phyloP scores from a whole-genome alignment of 2,329 filamentous ascomycete species.

The Alternaria sp. region DNA sequence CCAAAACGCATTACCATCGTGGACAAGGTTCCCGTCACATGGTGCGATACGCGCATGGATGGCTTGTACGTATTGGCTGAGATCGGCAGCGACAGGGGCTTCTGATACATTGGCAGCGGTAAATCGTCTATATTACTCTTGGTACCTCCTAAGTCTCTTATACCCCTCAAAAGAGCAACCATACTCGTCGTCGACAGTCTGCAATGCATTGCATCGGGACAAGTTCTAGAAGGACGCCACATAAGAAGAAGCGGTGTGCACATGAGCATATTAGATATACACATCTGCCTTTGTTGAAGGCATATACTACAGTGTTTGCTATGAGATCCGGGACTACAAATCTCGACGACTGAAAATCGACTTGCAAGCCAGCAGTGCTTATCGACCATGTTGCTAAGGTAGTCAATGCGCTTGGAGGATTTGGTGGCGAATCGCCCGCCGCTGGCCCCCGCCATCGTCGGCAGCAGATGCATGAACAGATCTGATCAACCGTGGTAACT shows the following conservation, averaged over 20 bases:
- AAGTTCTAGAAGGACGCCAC: background rate
- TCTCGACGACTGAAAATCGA: background rate
- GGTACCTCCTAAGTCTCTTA: background rate
- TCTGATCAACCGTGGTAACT: background rate
- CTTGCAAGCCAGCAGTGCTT: background rate
- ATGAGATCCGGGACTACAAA: background rate
- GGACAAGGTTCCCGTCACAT: background rate
- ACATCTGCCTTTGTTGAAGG: background rate
- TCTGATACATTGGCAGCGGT: background rate
- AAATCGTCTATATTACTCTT: background rate
- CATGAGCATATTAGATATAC: background rate
- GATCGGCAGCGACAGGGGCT: background rate
- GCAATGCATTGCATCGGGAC: background rate
- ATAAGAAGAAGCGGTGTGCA: constrained; percentile 3
- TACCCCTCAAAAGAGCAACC: background rate
- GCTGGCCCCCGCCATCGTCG: background rate
- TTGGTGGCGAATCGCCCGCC: background rate
- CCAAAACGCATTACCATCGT: background rate
- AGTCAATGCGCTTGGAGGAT: background rate
- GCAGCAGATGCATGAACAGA: background rate
- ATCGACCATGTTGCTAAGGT: background rate
- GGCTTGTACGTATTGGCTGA: background rate
- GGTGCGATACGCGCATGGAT: background rate
- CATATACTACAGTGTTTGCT: background rate
- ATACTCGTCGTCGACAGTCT: background rate